These are phyloP conservation scores for Thalassiosira ordinaria DNA, from an alignment of 352 stramenopile genomes.

Conservation along the genomic window DNA sequence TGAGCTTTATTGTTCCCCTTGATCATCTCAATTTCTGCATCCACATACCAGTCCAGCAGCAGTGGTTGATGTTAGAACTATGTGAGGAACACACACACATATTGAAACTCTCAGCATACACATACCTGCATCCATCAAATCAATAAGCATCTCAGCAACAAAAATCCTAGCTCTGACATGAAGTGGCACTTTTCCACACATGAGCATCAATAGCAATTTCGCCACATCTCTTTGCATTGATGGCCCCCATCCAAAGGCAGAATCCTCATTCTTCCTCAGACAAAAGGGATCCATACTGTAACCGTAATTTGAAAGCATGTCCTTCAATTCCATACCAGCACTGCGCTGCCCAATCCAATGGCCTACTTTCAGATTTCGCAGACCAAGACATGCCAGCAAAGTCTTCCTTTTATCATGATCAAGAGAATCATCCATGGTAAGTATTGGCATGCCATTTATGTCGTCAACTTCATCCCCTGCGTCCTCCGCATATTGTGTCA, in stretches of 20 bases:
- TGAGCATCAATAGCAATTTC: slow-evolving; percentile 34
- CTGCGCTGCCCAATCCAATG: slow-evolving; percentile 2
- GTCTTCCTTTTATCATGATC: slow-evolving; percentile 21
- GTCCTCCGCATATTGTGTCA: slow-evolving; percentile 23
- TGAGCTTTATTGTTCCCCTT: slow-evolving; percentile 1
- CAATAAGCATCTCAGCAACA: slow-evolving; percentile 38
- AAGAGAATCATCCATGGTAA: not conserved
- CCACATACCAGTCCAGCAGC: too few relatives aligned
- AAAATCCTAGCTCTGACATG: slow-evolving; percentile 22
- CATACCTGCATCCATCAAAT: slow-evolving; percentile 54
- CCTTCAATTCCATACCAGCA: slow-evolving; percentile 31
- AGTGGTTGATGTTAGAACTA: too few relatives aligned
- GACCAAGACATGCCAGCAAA: slow-evolving; percentile 43
- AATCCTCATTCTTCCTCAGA: not conserved
- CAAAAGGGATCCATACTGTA: slow-evolving; percentile 9
- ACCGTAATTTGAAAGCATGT: slow-evolving; percentile 14
- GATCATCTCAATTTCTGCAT: slow-evolving; percentile 20
- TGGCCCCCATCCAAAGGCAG: not conserved
- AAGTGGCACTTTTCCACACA: slow-evolving; percentile 32
- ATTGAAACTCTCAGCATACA: too few relatives aligned
- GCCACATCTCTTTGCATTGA: slow-evolving; percentile 1
- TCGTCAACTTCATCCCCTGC: slow-evolving; percentile 2
- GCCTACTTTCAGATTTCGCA: slow-evolving; percentile 18
- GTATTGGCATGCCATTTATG: not conserved
- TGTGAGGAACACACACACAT: too few relatives aligned